Percentiles rank a stretch among this genome's conserved stretches.
Evolutionary conservation across 192 early-diverging fungal species (phyloP).

Genomic region (Tieghemiomyces parasiticus): DNA sequence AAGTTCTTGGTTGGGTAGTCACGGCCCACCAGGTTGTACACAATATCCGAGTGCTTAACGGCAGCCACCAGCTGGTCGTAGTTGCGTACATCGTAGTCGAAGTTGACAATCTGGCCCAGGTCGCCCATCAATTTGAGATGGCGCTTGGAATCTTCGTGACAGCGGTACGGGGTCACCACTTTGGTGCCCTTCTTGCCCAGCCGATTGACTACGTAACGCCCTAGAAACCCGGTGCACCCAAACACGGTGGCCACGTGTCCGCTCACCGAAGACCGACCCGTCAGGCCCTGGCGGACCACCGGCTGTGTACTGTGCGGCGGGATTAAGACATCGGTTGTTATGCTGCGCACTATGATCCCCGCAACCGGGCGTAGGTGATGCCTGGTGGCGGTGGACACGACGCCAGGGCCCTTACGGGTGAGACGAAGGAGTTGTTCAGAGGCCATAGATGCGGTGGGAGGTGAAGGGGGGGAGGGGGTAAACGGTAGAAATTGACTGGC

Average conservation of each 20-base stretch:
- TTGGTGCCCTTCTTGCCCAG: slow-evolving; percentile 84
- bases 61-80: slow-evolving; percentile 65
- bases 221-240: slow-evolving; percentile 91
- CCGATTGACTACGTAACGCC: slow-evolving; percentile 84
- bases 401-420: no score
- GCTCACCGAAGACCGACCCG: slow-evolving; percentile 59
- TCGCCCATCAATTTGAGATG: slow-evolving; percentile 90
- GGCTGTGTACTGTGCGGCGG: not conserved
- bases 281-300: slow-evolving; percentile 2
- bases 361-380: no score
- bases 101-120: slow-evolving; percentile 80
- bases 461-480: no score
- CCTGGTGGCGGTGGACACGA: no score
- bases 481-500: no score
- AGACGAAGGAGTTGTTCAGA: no score
- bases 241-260: slow-evolving; percentile 90
- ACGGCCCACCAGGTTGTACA: slow-evolving; percentile 88
- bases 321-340: not conserved
- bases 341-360: no score
- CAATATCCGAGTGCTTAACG: slow-evolving; percentile 86
- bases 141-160: slow-evolving; percentile 64
- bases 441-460: no score
- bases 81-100: slow-evolving; percentile 86
- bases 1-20: slow-evolving; percentile 94
- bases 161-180: slow-evolving; percentile 81